These are phyloP conservation scores for Aspergillus chevalieri DNA, from an alignment of 2,329 filamentous ascomycete genomes.

Conservation along the genomic window DNA sequence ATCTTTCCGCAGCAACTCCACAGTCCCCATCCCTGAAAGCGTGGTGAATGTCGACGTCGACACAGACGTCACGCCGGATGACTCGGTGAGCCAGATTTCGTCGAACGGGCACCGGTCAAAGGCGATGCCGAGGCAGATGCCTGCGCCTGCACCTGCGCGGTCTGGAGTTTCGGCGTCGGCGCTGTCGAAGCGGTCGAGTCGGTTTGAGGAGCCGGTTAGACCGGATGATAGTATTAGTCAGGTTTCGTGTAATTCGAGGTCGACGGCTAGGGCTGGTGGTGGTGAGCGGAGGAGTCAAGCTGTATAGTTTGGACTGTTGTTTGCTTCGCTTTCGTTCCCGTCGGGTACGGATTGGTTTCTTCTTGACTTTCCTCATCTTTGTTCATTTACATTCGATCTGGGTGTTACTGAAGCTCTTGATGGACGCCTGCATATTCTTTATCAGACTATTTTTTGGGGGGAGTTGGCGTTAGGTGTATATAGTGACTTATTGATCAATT, in stretches of 20 bases:
- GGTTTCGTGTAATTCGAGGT: conserved; percentile 24
- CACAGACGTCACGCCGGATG: conserved; percentile 65
- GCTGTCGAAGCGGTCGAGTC: conserved; percentile 25
- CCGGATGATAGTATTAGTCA: conserved; percentile 38
- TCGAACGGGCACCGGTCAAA: conserved; percentile 12
- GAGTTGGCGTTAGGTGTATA: too few relatives aligned
- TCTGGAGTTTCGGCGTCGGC: conserved; percentile 22
- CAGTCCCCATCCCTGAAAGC: conserved; percentile 27
- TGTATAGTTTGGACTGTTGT: too few relatives aligned
- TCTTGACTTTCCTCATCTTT: too few relatives aligned
- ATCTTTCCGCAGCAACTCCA: conserved; percentile 14
- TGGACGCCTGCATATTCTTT: too few relatives aligned
- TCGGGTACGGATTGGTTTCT: too few relatives aligned
- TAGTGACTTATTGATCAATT: too few relatives aligned
- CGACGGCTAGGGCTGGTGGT: conserved; percentile 24
- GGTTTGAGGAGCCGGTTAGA: conserved; percentile 33
- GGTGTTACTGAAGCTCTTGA: too few relatives aligned
- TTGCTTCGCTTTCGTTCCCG: too few relatives aligned
- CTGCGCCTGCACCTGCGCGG: conserved; percentile 13
- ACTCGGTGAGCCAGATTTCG: conserved; percentile 69
- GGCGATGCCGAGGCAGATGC: neutral
- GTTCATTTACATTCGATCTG: too few relatives aligned
- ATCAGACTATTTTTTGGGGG: too few relatives aligned
- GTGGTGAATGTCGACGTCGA: conserved; percentile 30
- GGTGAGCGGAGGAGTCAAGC: too few relatives aligned